Evolutionary conservation across 176 grass and related monocot species (phyloP), one percentile per base, ranked within the genome.

Genomic region (Typha latifolia): DNA sequence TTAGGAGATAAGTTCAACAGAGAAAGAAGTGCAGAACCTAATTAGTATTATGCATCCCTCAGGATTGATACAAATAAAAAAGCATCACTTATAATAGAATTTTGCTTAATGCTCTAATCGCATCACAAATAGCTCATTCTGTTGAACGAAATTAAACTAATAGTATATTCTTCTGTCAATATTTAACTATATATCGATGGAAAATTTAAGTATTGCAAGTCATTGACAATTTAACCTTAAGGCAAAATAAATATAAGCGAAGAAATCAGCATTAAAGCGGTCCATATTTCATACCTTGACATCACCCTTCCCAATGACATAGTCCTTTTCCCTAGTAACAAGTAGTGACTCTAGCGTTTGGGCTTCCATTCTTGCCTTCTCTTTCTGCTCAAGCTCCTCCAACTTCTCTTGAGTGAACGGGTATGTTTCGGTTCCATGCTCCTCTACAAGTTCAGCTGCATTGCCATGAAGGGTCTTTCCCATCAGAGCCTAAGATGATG

Each of bases 261-360:
- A 37, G 0, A 37, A 37, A 6, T 4, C 34, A 37, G 34, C 34
- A 37, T 8, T 37, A 37, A 37, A 6, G 6, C 7, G 0, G 34
- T 8, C 4, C 34, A 37, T 1, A 48, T 55, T 52, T 62, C 15
- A 37, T 86, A 97, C 93, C 93, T 78, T 82, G 72, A 32, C 21
- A 53, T 64, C 75, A 63, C 62, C 66, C 57, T 82, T 92, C 18
- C 81, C 69, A 26, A 97, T 74, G 56, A 97, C 76, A 78, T 82
- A 97, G 65, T 97, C 51, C 32, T 61, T 61, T 50, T 90, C 76
- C 26, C 78, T 68, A 63, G 52, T 75, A 49, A 84, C 79, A 65
- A 97, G 76, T 79, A 97, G 80, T 14, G 93, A 92, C 74, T 92
- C 63, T 21, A 97, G 72, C 0, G 93, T 87, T 52, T 89, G 93